Conservation (phyloP, 306 rosid genomes). For the Vachellia collinsii region DNA sequence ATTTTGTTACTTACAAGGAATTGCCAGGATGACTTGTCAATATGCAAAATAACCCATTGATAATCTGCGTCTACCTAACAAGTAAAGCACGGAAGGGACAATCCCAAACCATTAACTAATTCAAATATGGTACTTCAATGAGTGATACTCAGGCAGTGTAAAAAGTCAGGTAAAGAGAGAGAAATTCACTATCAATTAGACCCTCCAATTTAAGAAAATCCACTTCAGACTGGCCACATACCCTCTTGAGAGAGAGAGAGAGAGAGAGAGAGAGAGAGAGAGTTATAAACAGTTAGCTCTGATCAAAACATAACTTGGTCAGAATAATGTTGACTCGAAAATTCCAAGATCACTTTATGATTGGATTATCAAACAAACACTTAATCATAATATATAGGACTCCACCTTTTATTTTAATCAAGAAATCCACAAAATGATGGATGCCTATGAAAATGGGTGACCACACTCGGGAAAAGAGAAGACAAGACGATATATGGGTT, state of each 20-base stretch:
- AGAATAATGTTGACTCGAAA: no score
- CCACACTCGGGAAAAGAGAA: conserved; percentile 15
- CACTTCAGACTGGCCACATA: no score
- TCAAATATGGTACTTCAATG: not conserved
- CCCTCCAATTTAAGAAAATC: no score
- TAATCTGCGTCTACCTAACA: not conserved
- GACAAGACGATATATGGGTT: not conserved
- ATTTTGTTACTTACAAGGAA: not conserved
- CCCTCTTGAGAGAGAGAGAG: no score
- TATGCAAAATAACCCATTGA: not conserved
- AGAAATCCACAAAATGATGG: conserved; percentile 14
- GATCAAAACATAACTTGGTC: no score
- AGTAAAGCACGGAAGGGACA: not conserved
- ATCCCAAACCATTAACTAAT: not conserved
- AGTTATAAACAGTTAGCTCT: no score
- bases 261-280: no score
- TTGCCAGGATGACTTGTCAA: not conserved
- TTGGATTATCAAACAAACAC: no score
- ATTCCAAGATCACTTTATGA: no score
- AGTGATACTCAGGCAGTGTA: not conserved
- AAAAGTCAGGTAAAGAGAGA: no score
- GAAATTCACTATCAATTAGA: no score
- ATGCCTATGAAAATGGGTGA: not conserved
- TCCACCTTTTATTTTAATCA: not conserved
- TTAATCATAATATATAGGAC: conserved; percentile 19